phyloP scores from a whole-genome alignment of 352 stramenopile genomes.

The Pilasporangium apinafurcum region DNA sequence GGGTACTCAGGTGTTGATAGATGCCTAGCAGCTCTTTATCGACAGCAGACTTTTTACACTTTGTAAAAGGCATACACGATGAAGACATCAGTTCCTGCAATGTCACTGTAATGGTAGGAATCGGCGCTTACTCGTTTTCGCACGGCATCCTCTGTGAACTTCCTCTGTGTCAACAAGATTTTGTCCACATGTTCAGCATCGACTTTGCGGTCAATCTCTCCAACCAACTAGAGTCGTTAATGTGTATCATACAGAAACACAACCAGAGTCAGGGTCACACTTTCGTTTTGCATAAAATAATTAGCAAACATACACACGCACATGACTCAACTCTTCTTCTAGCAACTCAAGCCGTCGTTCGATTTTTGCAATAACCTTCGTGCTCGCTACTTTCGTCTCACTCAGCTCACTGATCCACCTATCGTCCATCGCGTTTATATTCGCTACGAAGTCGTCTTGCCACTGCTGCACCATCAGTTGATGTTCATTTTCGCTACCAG shows the following conservation, averaged over 20 bases:
- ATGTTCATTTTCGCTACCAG: no score
- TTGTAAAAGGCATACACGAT: neutral
- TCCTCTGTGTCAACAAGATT: slow-evolving; percentile 13
- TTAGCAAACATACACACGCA: slow-evolving; percentile 5
- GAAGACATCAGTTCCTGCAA: no score
- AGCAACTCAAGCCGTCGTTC: slow-evolving; percentile 32
- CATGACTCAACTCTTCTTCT: slow-evolving; percentile 49
- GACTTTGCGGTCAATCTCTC: slow-evolving; percentile 37
- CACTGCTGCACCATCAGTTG: no score
- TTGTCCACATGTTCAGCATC: slow-evolving; percentile 21
- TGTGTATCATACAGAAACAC: no score
- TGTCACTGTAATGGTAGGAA: neutral
- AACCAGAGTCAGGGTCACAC: neutral
- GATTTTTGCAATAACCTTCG: slow-evolving; percentile 7
- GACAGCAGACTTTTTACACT: slow-evolving; percentile 49
- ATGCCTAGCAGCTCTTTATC: slow-evolving; percentile 37
- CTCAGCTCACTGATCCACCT: neutral
- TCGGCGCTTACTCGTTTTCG: slow-evolving; percentile 21
- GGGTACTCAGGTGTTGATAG: slow-evolving; percentile 20
- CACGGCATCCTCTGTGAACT: slow-evolving; percentile 28
- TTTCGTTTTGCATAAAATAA: neutral
- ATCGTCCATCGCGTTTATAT: slow-evolving; percentile 3
- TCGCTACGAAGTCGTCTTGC: slow-evolving; percentile 4
- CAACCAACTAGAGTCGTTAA: slow-evolving; percentile 19
- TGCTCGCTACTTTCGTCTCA: slow-evolving; percentile 7